A percentile compares a stretch with the other conserved stretches of the same genome.
Conservation (phyloP, 306 rosid species). For the Dalbergia cultrata region DNA sequence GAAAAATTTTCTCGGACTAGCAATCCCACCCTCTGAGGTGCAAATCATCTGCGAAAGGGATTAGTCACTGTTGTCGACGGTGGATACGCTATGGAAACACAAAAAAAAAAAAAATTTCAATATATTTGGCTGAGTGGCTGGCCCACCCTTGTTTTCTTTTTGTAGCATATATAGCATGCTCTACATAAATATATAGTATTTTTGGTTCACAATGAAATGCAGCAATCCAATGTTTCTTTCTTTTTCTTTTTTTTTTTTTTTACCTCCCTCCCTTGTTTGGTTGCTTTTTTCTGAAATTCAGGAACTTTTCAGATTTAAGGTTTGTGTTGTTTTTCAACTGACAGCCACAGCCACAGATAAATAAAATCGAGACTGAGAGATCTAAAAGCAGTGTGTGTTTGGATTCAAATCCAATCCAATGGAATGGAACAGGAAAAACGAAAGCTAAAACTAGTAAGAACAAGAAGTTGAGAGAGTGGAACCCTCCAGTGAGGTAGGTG, state of each 20-base stretch:
- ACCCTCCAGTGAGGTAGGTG: not conserved
- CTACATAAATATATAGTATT: not conserved
- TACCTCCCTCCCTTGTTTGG: not conserved
- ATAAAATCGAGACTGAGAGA: not conserved
- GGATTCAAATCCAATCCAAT: not conserved
- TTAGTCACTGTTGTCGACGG: no score
- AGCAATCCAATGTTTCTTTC: not conserved
- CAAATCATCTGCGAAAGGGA: no score
- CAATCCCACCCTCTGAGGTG: no score
- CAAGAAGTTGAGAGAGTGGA: slow-evolving; percentile 9
- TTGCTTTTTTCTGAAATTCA: slow-evolving; percentile 10
- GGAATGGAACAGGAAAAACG: not conserved
- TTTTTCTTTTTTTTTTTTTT: not conserved
- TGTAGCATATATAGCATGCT: not conserved
- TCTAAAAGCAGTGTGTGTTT: not conserved
- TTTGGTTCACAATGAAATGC: not conserved
- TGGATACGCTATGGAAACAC: no score
- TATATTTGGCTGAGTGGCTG: slow-evolving; percentile 29
- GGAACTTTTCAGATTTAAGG: not conserved
- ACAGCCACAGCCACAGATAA: not conserved
- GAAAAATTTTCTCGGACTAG: no score
- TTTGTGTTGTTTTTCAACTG: not conserved
- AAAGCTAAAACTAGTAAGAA: not conserved
- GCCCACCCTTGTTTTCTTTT: slow-evolving; percentile 46
- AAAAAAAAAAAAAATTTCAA: no score